Percentiles rank a stretch among this genome's conserved stretches.
Evolutionary conservation across 2,329 filamentous ascomycete genomes (phyloP).

Genomic region (Beauveria asiatica): DNA sequence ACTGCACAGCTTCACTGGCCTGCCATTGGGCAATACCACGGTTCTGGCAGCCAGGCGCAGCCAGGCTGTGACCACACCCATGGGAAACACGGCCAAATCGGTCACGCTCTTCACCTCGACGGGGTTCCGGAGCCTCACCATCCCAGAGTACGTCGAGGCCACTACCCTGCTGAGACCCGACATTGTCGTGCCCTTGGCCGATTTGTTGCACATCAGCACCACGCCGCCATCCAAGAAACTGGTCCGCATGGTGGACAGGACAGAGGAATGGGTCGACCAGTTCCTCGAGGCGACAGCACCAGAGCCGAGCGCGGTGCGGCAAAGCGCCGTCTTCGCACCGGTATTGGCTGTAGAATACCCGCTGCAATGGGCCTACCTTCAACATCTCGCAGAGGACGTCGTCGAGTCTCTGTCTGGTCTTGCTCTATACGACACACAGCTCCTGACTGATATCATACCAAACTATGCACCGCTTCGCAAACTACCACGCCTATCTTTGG

Average conservation of each 20-base stretch:
- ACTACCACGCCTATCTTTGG: slow-evolving; percentile 68
- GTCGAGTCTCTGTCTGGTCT: slow-evolving; percentile 53
- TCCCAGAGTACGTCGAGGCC: slow-evolving; percentile 59
- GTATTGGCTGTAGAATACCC: slow-evolving; percentile 68
- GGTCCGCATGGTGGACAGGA: slow-evolving; percentile 77
- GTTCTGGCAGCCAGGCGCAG: slow-evolving; percentile 71
- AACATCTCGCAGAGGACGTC: slow-evolving; percentile 59
- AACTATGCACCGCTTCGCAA: slow-evolving; percentile 42
- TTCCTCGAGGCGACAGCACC: slow-evolving; percentile 39
- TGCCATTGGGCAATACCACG: slow-evolving; percentile 56
- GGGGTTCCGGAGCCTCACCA: slow-evolving; percentile 66
- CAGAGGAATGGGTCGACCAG: slow-evolving; percentile 70
- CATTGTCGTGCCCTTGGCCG: slow-evolving; percentile 69
- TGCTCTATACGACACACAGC: slow-evolving; percentile 66
- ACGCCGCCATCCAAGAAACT: slow-evolving; percentile 62
- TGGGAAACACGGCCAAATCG: slow-evolving; percentile 60
- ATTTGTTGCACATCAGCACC: slow-evolving; percentile 46
- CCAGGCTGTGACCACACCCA: slow-evolving; percentile 63
- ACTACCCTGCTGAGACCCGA: slow-evolving; percentile 64
- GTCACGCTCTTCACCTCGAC: slow-evolving; percentile 79
- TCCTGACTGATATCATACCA: slow-evolving; percentile 54
- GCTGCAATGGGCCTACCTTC: slow-evolving; percentile 72
- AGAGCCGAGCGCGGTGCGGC: slow-evolving; percentile 24
- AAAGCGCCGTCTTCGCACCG: slow-evolving; percentile 45
- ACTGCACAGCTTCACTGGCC: slow-evolving; percentile 68